phyloP scores from a whole-genome alignment of 1,139 yeast genomes.

The Hanseniaspora uvarum region DNA sequence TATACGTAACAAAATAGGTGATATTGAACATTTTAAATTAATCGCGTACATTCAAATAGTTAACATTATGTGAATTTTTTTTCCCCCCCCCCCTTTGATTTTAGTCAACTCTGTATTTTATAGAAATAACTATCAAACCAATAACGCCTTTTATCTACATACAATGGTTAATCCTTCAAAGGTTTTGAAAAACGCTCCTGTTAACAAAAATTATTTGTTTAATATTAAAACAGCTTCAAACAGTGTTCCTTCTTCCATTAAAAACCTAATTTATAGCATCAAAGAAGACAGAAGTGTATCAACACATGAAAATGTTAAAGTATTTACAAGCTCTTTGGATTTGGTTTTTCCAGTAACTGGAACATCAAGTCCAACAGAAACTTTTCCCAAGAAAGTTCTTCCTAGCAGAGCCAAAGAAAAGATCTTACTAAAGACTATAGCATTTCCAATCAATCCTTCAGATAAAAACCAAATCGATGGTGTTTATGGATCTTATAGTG shows the following conservation, averaged over 20 bases:
- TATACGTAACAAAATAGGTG: too few relatives aligned
- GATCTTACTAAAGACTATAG: constrained; percentile 40
- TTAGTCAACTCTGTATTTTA: too few relatives aligned
- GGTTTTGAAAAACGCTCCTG: neutral
- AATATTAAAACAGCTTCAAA: neutral
- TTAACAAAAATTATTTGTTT: constrained; percentile 1
- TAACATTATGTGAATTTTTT: too few relatives aligned
- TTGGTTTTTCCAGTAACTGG: neutral
- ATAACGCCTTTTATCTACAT: too few relatives aligned
- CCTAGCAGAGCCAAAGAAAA: neutral
- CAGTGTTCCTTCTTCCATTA: neutral
- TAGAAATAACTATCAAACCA: too few relatives aligned
- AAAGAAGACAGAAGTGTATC: neutral
- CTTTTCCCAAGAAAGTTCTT: neutral
- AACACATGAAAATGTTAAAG: neutral
- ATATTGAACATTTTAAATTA: too few relatives aligned
- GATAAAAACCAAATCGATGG: constrained; percentile 87
- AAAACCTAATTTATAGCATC: neutral
- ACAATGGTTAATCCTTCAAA: neutral
- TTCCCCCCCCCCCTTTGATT: too few relatives aligned
- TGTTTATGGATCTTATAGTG: constrained; percentile 81
- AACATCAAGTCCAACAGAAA: neutral
- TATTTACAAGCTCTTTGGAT: neutral
- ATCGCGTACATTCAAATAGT: too few relatives aligned
- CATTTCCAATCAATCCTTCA: constrained; percentile 87